Evolutionary conservation across 768 basidiomycete genomes (phyloP), one percentile per base, ranked within the genome.

Genomic region (Calocybe indica): DNA sequence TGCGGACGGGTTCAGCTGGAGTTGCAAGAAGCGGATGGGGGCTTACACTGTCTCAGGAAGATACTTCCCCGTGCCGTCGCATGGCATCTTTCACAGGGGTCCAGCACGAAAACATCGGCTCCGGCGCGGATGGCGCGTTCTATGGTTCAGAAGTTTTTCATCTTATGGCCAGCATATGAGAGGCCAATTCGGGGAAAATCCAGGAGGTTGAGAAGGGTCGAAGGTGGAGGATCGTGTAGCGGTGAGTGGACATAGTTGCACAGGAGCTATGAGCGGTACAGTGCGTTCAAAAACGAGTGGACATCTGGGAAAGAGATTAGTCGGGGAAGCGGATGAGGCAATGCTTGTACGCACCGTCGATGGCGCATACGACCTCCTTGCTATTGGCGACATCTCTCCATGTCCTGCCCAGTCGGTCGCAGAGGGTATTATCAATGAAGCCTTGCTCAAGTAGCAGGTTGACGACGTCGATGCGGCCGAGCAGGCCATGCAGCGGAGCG

Each of bases 61-160:
- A 83, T 85, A 48, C 83, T 75, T 48, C 92, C 86, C 7, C 82
- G 73, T n/a, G n/a, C n/a, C n/a, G n/a, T n/a, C n/a, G n/a, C n/a
- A n/a, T n/a, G n/a, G n/a, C n/a, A n/a, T n/a, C n/a, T n/a, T n/a
- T 92, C 92, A 50, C 67, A 73, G 14, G 82, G 72, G 63, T 95
- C 85, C 4, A 91, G 74, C 1, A 87, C 83, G 58, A 94, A 94
- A 4, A 94, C 86, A 58, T 94, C 92, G 0, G 90, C 92, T 0
- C 92, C 92, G 7, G 86, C 85, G 14, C 85, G 78, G 1, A 93
- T 79, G 0, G 82, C 85, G n/a, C 92, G 74, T 57, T 95, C 89
- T 28, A 95, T 79, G 13, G 95, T 66, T 4, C 82, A 72, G 14
- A 95, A 66, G 58, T 96, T 90, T 50, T 84, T 84, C 11, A 92